Evolutionary conservation across 257 asterid species (phyloP).

Genomic region (Handroanthus guayacan): DNA sequence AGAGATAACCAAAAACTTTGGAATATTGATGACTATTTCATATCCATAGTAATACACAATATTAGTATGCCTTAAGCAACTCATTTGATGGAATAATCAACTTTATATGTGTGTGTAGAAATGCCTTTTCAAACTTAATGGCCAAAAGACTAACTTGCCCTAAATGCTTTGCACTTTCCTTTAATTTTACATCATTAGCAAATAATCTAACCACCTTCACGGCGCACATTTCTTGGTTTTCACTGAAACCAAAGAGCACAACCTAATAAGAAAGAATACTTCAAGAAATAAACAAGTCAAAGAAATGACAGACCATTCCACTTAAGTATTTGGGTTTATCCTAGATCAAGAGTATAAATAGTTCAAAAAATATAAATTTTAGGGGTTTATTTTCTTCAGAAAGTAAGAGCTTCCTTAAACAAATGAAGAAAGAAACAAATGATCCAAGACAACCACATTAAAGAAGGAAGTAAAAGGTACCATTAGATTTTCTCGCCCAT

Average conservation of each 20-base stretch:
- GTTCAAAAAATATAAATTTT: no score
- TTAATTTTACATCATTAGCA: conserved; percentile 91
- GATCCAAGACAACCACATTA: background rate
- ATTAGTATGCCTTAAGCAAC: conserved; percentile 92
- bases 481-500: conserved; percentile 58
- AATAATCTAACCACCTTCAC: conserved; percentile 97
- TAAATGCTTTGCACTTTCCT: conserved; percentile 97
- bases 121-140: conserved; percentile 26
- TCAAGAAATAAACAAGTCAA: conserved; percentile 18
- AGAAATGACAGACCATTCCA: background rate
- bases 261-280: conserved; percentile 35
- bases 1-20: background rate
- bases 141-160: conserved; percentile 66
- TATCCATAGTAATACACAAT: conserved; percentile 96
- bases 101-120: conserved; percentile 3
- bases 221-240: conserved; percentile 97
- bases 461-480: conserved; percentile 9
- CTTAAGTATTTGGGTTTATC: no score
- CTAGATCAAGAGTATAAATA: no score
- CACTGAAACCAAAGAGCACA: conserved; percentile 55
- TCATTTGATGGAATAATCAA: conserved; percentile 35
- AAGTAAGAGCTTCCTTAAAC: conserved; percentile 12
- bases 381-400: conserved; percentile 20
- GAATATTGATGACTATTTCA: conserved; percentile 72
- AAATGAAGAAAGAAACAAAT: background rate